These are phyloP conservation scores for Avena atlantica DNA, from an alignment of 176 grass and related monocot genomes.

Conservation along the genomic window DNA sequence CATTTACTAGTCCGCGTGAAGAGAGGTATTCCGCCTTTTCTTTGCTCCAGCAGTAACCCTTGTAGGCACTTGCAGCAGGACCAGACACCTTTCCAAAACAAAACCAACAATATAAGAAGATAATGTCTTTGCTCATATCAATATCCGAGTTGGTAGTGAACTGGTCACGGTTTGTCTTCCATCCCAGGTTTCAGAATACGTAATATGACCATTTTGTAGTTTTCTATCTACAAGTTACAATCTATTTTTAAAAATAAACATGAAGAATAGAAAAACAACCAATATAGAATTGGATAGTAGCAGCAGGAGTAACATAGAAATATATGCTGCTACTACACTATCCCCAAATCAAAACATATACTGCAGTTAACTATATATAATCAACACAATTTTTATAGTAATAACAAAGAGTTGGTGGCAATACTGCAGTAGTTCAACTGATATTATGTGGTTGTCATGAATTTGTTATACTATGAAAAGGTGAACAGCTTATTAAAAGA, in stretches of 20 bases:
- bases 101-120: slow-evolving; percentile 39
- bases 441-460: not conserved
- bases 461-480: not conserved
- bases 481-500: not conserved
- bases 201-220: not conserved
- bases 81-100: slow-evolving; percentile 65
- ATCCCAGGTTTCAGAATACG: slow-evolving; percentile 5
- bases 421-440: not conserved
- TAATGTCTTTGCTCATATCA: not conserved
- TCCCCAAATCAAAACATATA: slow-evolving; percentile 10
- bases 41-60: slow-evolving; percentile 67
- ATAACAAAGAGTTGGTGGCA: not conserved
- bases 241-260: not conserved
- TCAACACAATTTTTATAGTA: not conserved
- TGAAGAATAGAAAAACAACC: not conserved
- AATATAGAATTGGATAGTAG: slow-evolving; percentile 31
- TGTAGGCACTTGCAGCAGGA: slow-evolving; percentile 86
- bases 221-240: not conserved
- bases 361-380: not conserved
- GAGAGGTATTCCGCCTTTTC: slow-evolving; percentile 73
- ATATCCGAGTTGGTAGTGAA: not conserved
- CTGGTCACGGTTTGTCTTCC: not conserved
- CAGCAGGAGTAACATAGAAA: not conserved
- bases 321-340: not conserved
- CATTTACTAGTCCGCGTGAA: slow-evolving; percentile 62